Evolutionary conservation across 768 basidiomycete genomes (phyloP), one percentile per base, ranked within the genome.

Genomic region (Leccinum subtestaceum): DNA sequence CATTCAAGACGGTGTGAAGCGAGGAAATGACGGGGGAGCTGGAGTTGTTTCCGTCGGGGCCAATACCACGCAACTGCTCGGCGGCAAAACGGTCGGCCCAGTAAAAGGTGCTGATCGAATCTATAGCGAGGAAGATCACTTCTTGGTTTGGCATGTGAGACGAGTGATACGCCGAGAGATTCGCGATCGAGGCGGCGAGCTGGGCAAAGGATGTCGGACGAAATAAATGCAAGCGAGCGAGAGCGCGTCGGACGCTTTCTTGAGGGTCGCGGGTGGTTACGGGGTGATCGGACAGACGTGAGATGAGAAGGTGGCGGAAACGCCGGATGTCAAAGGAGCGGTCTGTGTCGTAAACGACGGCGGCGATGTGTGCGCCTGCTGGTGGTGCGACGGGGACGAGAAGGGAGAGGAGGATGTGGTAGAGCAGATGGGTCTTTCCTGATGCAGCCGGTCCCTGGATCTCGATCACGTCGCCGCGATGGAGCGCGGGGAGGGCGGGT

Each of bases 391-490:
- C 56, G 21, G 89, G 88, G 11, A 84, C 71, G 56, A 91, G 75
- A 63, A 87, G 85, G 21, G 77, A 79, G 12, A 83, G 72, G 27
- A 89, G 69, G 52, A 91, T 70, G 67, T 83, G 80, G 67, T 88
- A 88, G 27, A 92, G 72, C n/a, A 95, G 74, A 62, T 88, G 87
- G 2, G 89, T 87, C 74, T 94, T 95, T 29, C 90, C 92, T 6
- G 87, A 84, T 27, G 79, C 81, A 4, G 91, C 76, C 2, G 85
- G 81, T 2, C 92, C 92, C 72, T 92, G 87, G 21, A 95, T 78
- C 72, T 91, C 87, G 62, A 93, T 74, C 43, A 89, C 78, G 69
- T 91, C 86, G 36, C 87, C 87, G 49, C 78, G 75, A 48, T 71
- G 61, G 34, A 84, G 65, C 27, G 77, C 70, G 23, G 67, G 60